Evolutionary conservation across 495 filamentous ascomycete species (phyloP).

Genomic region (Podospora sp.): DNA sequence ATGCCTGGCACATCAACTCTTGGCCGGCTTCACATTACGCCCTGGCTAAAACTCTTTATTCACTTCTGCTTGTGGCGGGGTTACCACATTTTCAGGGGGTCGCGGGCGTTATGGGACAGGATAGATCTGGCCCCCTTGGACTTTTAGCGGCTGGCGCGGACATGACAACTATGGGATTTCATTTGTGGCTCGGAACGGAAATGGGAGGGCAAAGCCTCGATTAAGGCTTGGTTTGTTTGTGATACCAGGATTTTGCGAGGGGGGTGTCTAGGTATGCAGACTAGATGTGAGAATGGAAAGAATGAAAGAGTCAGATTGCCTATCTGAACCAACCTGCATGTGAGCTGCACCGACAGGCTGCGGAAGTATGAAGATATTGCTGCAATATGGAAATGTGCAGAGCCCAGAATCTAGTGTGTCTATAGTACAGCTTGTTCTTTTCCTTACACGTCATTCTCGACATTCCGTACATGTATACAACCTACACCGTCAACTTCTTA

Average conservation of each 20-base stretch:
- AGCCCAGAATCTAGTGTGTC: too few relatives aligned
- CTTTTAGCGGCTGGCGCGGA: not conserved
- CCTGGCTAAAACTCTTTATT: not conserved
- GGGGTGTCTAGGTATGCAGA: not conserved
- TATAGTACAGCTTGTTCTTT: not conserved
- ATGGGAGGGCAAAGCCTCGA: constrained; percentile 1
- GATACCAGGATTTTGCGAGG: constrained; percentile 8
- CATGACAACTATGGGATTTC: not conserved
- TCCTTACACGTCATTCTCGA: too few relatives aligned
- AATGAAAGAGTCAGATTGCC: not conserved
- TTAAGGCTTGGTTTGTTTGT: not conserved
- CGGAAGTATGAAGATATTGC: not conserved
- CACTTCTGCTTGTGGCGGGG: not conserved
- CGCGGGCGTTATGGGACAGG: not conserved
- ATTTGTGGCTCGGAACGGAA: constrained; percentile 2
- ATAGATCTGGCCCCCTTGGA: not conserved
- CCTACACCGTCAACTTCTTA: not conserved
- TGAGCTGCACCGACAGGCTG: not conserved
- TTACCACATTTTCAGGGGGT: not conserved
- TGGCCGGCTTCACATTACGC: not conserved
- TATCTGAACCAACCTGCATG: not conserved
- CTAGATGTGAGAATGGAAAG: not conserved
- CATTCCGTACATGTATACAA: not conserved
- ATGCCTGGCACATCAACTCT: not conserved
- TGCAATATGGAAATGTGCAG: not conserved